Evolutionary conservation across 2,329 filamentous ascomycete species (phyloP).

Genomic region (Neofusicoccum cordaticola): DNA sequence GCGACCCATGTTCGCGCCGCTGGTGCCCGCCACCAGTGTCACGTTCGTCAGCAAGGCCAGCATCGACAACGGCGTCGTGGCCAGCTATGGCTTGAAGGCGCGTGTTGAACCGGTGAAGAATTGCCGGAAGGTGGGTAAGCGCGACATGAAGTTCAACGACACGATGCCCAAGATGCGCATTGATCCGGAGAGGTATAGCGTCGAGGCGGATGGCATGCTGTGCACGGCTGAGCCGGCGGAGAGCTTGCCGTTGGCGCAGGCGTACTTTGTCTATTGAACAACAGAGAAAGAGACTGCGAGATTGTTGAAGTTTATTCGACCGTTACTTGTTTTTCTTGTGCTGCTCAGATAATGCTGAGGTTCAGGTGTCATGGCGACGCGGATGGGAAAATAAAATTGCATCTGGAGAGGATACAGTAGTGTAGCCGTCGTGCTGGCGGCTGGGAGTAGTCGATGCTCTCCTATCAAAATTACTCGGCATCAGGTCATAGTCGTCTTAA

Average conservation of each 20-base stretch:
- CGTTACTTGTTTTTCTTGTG: too few species aligned
- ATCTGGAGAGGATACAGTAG: too few species aligned
- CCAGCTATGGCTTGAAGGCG: conserved; percentile 73
- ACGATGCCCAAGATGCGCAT: conserved; percentile 82
- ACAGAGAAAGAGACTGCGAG: too few species aligned
- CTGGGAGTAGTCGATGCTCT: too few species aligned
- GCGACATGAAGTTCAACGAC: conserved; percentile 88
- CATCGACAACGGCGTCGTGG: conserved; percentile 63
- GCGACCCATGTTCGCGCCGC: conserved; percentile 79
- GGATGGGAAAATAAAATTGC: too few species aligned
- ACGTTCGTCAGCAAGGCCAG: conserved; percentile 79
- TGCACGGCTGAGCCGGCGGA: conserved; percentile 72
- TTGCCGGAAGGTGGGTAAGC: conserved; percentile 74
- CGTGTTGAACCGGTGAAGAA: conserved; percentile 75
- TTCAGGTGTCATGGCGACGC: too few species aligned
- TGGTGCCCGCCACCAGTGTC: conserved; percentile 69
- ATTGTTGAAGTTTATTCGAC: too few species aligned
- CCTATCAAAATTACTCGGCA: too few species aligned
- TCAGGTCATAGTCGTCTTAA: too few species aligned
- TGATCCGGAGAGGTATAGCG: conserved; percentile 84
- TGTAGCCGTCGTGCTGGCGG: too few species aligned
- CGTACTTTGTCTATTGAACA: conserved; percentile 68
- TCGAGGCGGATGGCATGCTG: conserved; percentile 76
- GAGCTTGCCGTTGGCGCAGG: conserved; percentile 71
- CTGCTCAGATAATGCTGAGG: too few species aligned